phyloP scores from a whole-genome alignment of 1,139 yeast genomes.

The Meyerozyma sp. region DNA sequence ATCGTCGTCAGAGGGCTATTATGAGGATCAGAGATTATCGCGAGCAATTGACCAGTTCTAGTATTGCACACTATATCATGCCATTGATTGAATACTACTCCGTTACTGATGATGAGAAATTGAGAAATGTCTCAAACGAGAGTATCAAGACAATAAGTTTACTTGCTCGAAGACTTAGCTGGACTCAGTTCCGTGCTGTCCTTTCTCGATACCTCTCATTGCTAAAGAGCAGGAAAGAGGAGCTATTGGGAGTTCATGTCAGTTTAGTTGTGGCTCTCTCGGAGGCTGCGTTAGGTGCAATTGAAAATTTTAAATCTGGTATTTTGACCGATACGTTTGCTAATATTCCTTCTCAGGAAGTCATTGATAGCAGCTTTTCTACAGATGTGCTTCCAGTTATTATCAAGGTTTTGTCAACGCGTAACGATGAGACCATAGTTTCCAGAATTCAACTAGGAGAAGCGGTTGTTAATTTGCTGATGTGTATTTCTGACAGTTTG shows the following conservation, averaged over 20 bases:
- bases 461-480: slow-evolving; percentile 67
- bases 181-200: slow-evolving; percentile 79
- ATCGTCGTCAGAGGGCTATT: slow-evolving; percentile 81
- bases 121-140: slow-evolving; percentile 70
- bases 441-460: slow-evolving; percentile 77
- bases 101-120: slow-evolving; percentile 51
- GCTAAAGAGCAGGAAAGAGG: slow-evolving; percentile 43
- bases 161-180: slow-evolving; percentile 55
- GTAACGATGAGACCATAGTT: slow-evolving; percentile 76
- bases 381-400: slow-evolving; percentile 61
- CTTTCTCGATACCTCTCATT: slow-evolving; percentile 64
- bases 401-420: slow-evolving; percentile 49
- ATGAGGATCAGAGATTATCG: slow-evolving; percentile 43
- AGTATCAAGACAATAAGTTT: slow-evolving; percentile 59
- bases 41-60: slow-evolving; percentile 47
- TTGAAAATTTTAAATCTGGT: slow-evolving; percentile 6
- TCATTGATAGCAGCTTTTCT: slow-evolving; percentile 49
- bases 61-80: slow-evolving; percentile 72
- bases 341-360: slow-evolving; percentile 30
- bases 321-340: slow-evolving; percentile 16
- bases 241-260: slow-evolving; percentile 54
- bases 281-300: slow-evolving; percentile 35
- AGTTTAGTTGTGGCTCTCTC: slow-evolving; percentile 62
- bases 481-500: slow-evolving; percentile 55
- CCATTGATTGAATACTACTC: slow-evolving; percentile 84